Evolutionary conservation across 2,329 filamentous ascomycete genomes (phyloP).

Genomic region (Colletotrichum tabaci): DNA sequence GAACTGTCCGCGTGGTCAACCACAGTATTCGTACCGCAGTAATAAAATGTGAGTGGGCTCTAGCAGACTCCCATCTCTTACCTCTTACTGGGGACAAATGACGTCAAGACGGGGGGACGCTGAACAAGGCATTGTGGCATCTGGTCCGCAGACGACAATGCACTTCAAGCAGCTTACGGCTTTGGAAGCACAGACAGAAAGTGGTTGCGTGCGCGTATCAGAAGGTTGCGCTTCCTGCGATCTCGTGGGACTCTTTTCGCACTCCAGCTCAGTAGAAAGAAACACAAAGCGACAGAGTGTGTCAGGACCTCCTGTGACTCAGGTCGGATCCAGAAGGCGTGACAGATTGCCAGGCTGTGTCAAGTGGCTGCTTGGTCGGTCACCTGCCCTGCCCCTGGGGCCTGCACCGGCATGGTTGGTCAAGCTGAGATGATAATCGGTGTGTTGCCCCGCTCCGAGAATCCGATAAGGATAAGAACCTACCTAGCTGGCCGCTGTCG

Average conservation of each 20-base stretch:
- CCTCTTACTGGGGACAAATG: slow-evolving; percentile 36
- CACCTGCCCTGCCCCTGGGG: slow-evolving; percentile 32
- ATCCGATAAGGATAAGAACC: slow-evolving; percentile 41
- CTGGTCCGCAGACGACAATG: slow-evolving; percentile 21
- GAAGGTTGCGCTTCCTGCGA: slow-evolving; percentile 21
- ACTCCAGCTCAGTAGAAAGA: not conserved
- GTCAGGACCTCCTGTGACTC: slow-evolving; percentile 40
- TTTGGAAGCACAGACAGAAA: slow-evolving; percentile 31
- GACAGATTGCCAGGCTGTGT: slow-evolving; percentile 38
- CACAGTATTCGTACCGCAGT: not conserved
- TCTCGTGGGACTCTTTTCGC: slow-evolving; percentile 33
- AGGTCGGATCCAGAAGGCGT: slow-evolving; percentile 31
- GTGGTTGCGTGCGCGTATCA: slow-evolving; percentile 32
- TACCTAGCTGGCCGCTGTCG: not conserved
- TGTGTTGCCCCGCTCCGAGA: slow-evolving; percentile 40
- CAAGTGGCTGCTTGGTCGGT: slow-evolving; percentile 35
- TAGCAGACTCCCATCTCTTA: slow-evolving; percentile 15
- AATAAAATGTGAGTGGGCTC: slow-evolving; percentile 13
- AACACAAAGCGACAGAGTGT: slow-evolving; percentile 28
- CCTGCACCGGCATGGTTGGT: slow-evolving; percentile 31
- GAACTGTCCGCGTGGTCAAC: slow-evolving; percentile 9
- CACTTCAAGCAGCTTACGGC: slow-evolving; percentile 34
- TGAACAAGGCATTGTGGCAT: slow-evolving; percentile 27
- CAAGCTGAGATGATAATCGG: slow-evolving; percentile 29
- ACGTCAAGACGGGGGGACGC: slow-evolving; percentile 31